These are phyloP conservation scores for Leishmania braziliensis DNA, from an alignment of 208 protist species.

Conservation along the genomic window DNA sequence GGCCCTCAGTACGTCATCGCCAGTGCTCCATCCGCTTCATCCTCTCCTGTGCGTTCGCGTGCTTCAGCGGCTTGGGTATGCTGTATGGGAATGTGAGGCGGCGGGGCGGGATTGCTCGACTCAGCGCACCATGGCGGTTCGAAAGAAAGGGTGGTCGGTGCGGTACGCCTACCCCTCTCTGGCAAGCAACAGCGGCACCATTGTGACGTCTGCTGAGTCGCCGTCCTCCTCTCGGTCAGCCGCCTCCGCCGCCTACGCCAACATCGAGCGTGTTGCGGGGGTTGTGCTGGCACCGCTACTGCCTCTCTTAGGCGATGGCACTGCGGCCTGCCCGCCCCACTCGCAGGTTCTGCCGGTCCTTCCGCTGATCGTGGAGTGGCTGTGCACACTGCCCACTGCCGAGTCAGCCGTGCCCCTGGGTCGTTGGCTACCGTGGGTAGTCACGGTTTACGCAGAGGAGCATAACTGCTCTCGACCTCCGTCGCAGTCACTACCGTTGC, in stretches of 20 bases:
- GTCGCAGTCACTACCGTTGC: constrained; percentile 7
- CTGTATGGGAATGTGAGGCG: constrained; percentile 32
- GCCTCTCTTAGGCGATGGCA: constrained; percentile 26
- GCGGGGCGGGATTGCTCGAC: constrained; percentile 16
- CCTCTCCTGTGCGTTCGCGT: constrained; percentile 63
- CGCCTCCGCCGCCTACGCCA: constrained; percentile 13
- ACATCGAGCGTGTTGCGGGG: constrained; percentile 15
- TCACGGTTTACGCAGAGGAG: constrained; percentile 17
- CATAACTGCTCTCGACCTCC: not conserved
- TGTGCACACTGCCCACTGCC: constrained; percentile 48
- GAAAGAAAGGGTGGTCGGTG: constrained; percentile 22
- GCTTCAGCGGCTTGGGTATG: constrained; percentile 49
- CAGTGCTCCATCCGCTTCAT: constrained; percentile 35
- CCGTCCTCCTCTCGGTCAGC: not conserved
- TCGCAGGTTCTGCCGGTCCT: constrained; percentile 42
- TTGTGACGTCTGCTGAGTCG: constrained; percentile 12
- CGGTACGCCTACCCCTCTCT: constrained; percentile 42
- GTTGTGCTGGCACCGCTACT: constrained; percentile 22
- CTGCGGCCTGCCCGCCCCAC: constrained; percentile 26
- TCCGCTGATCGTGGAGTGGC: constrained; percentile 63
- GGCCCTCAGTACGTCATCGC: not conserved
- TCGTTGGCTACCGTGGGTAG: constrained; percentile 48
- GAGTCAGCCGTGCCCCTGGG: constrained; percentile 16
- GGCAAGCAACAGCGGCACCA: constrained; percentile 8
- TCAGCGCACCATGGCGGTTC: not conserved